These are phyloP conservation scores for Persicaria tinctoria DNA, from an alignment of 148 eudicot species.

Conservation along the genomic window DNA sequence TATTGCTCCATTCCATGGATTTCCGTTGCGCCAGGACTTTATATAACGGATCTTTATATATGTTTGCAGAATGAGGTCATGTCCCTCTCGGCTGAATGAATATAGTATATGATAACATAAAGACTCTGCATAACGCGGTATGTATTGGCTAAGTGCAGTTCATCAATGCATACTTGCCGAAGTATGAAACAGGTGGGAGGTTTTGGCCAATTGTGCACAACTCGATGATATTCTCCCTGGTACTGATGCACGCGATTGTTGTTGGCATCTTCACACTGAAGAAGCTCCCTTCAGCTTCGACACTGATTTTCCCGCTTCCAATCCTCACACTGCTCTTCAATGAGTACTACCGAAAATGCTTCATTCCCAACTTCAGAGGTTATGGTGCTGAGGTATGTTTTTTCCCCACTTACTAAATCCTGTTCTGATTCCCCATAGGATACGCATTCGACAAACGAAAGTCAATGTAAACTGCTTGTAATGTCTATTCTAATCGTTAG, in stretches of 20 bases:
- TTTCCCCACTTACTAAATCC: neutral
- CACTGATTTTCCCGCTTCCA: conserved; percentile 62
- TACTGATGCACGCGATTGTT: conserved; percentile 84
- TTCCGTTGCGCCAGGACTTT: too few relatives aligned
- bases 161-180: conserved; percentile 68
- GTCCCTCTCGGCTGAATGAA: conserved; percentile 12
- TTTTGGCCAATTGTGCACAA: conserved; percentile 83
- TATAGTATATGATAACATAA: neutral
- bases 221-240: conserved; percentile 64
- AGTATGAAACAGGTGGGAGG: conserved; percentile 68
- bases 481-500: too few relatives aligned
- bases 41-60: too few relatives aligned
- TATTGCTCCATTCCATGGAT: too few relatives aligned
- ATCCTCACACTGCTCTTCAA: conserved; percentile 75
- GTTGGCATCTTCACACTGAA: conserved; percentile 77
- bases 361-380: conserved; percentile 60
- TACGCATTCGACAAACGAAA: too few relatives aligned
- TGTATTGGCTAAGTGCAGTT: conserved; percentile 48
- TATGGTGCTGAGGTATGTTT: conserved; percentile 75
- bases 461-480: too few relatives aligned
- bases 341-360: conserved; percentile 66
- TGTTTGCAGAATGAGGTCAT: conserved; percentile 86
- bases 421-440: neutral
- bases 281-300: conserved; percentile 67
- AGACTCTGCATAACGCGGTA: neutral